phyloP scores from a whole-genome alignment of 352 stramenopile genomes.

The Globisporangium barbulae region DNA sequence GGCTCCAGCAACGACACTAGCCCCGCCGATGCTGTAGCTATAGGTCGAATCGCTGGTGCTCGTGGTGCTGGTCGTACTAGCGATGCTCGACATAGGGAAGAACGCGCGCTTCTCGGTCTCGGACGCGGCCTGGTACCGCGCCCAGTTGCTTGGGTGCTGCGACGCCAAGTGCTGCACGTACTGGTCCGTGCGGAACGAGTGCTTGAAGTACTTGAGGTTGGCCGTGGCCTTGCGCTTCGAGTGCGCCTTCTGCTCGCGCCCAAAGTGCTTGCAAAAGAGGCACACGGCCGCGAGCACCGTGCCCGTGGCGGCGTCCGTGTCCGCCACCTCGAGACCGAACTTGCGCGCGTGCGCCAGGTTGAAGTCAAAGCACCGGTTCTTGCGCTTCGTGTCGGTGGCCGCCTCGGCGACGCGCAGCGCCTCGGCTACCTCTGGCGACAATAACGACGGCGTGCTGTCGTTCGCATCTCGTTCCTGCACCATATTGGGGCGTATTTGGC shows the following conservation, averaged over 20 bases:
- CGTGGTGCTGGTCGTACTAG: neutral
- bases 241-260: constrained; percentile 47
- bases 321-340: constrained; percentile 49
- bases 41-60: neutral
- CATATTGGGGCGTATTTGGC: constrained; percentile 5
- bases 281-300: constrained; percentile 52
- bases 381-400: constrained; percentile 30
- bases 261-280: constrained; percentile 65
- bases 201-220: constrained; percentile 70
- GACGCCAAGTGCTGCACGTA: constrained; percentile 68
- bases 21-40: neutral
- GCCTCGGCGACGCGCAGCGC: neutral
- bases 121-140: constrained; percentile 35
- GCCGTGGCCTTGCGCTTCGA: constrained; percentile 52
- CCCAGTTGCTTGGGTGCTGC: constrained; percentile 48
- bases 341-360: constrained; percentile 37
- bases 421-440: neutral
- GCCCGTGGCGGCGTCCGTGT: constrained; percentile 35
- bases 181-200: constrained; percentile 64
- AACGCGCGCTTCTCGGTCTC: constrained; percentile 46
- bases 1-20: no score
- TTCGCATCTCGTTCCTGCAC: neutral
- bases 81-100: constrained; percentile 28
- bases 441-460: neutral
- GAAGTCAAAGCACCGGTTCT: constrained; percentile 17